phyloP scores from a whole-genome alignment of 371 early-diverging fungal species.

The Mucor piriformis region DNA sequence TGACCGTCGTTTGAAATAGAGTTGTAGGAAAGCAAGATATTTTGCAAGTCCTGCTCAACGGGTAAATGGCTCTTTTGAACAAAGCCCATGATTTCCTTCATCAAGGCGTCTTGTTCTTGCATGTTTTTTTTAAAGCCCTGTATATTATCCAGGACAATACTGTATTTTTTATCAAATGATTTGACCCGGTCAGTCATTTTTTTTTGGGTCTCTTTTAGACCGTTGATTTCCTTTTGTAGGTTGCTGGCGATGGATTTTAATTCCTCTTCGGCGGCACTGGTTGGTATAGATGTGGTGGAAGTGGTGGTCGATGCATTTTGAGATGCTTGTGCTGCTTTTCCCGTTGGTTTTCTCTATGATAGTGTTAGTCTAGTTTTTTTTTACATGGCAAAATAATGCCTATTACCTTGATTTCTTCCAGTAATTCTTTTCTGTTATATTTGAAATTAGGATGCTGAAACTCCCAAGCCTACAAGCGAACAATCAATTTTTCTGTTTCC shows the following conservation, averaged over 20 bases:
- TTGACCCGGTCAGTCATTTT: constrained; percentile 31
- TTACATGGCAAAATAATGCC: neutral
- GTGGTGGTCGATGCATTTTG: neutral
- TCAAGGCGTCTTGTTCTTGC: constrained; percentile 24
- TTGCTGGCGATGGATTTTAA: constrained; percentile 24
- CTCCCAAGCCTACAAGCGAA: constrained; percentile 64
- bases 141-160: constrained; percentile 18
- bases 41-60: constrained; percentile 4
- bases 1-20: constrained; percentile 11
- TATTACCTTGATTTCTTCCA: constrained; percentile 60
- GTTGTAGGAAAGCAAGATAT: constrained; percentile 10
- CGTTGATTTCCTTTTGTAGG: constrained; percentile 53
- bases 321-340: constrained; percentile 25
- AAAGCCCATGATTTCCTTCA: constrained; percentile 22
- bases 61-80: constrained; percentile 7
- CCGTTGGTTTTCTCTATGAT: constrained; percentile 38
- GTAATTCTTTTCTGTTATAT: constrained; percentile 59
- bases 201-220: constrained; percentile 37
- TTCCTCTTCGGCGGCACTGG: constrained; percentile 12
- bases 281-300: neutral
- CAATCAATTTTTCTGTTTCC: neutral
- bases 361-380: neutral
- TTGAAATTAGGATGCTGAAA: constrained; percentile 78
- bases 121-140: constrained; percentile 25
- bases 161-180: constrained; percentile 26